phyloP scores from a whole-genome alignment of 768 basidiomycete species.

The Dioszegia crocea region DNA sequence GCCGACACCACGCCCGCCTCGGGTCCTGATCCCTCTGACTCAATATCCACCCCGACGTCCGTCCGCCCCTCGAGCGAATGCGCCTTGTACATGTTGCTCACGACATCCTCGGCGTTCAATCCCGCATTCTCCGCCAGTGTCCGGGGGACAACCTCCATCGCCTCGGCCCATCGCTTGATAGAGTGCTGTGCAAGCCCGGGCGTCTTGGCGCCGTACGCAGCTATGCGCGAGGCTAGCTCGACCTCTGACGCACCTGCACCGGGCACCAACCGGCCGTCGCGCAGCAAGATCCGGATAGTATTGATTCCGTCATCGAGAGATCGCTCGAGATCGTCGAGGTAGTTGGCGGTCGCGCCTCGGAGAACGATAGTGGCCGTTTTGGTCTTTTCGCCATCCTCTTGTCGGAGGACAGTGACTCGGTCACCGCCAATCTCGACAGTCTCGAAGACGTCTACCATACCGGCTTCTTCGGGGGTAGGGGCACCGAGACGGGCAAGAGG shows the following conservation, averaged over 20 bases:
- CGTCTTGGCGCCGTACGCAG: constrained; percentile 77
- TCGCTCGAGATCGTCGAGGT: constrained; percentile 90
- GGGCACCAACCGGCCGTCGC: constrained; percentile 82
- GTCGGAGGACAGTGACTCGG: constrained; percentile 91
- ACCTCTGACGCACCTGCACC: constrained; percentile 93
- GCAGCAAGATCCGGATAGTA: constrained; percentile 86
- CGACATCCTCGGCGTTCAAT: constrained; percentile 84
- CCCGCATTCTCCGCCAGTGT: constrained; percentile 91
- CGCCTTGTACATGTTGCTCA: constrained; percentile 83
- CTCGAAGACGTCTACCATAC: constrained; percentile 89
- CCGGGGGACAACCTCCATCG: constrained; percentile 86
- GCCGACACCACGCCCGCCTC: constrained; percentile 29
- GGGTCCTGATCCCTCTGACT: constrained; percentile 18
- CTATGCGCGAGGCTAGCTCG: constrained; percentile 80
- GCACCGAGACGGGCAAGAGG: constrained; percentile 93
- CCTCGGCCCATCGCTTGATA: constrained; percentile 80
- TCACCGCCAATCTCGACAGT: constrained; percentile 95
- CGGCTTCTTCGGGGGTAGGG: constrained; percentile 93
- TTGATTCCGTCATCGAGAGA: constrained; percentile 96
- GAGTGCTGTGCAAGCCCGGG: constrained; percentile 91
- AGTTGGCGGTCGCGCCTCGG: constrained; percentile 90
- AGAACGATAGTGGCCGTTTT: constrained; percentile 90
- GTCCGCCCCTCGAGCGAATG: constrained; percentile 59
- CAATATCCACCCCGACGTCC: constrained; percentile 49
- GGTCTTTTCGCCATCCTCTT: constrained; percentile 77